A percentile compares a stretch with the other conserved stretches of the same genome.
Evolutionary conservation across 2,329 filamentous ascomycete species (phyloP).

Genomic region (Pyrenochaeta sp.): DNA sequence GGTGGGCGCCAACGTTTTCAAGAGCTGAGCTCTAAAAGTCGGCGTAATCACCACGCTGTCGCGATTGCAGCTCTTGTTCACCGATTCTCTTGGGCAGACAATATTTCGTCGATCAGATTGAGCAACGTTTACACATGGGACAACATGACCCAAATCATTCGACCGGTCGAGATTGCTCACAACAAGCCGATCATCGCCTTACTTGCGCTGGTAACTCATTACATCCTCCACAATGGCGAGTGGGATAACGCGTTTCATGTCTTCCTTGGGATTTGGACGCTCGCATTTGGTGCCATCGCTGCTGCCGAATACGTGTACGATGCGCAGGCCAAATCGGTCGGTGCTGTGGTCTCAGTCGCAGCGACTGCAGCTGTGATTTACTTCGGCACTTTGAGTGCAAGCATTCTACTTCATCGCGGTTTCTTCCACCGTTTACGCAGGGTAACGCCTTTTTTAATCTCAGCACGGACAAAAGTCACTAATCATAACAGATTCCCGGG

Average conservation of each 20-base stretch:
- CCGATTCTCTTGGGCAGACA: not conserved
- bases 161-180: conserved; percentile 21
- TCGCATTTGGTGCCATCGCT: conserved; percentile 26
- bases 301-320: conserved; percentile 26
- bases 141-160: conserved; percentile 13
- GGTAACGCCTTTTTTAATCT: conserved; percentile 11
- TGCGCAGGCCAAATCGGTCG: conserved; percentile 13
- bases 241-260: conserved; percentile 32
- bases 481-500: conserved; percentile 44
- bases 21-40: not conserved
- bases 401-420: conserved; percentile 51
- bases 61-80: not conserved
- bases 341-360: conserved; percentile 15
- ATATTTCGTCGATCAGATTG: not conserved
- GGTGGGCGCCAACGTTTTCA: not conserved
- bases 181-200: conserved; percentile 28
- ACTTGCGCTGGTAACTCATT: conserved; percentile 36
- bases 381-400: conserved; percentile 33
- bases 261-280: conserved; percentile 21
- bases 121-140: not conserved
- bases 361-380: conserved; percentile 27
- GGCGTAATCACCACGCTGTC: not conserved
- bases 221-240: conserved; percentile 31
- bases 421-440: conserved; percentile 52
- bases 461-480: not conserved